Conservation (phyloP, 345 rosid species). For the Anastatica hierochuntica region DNA sequence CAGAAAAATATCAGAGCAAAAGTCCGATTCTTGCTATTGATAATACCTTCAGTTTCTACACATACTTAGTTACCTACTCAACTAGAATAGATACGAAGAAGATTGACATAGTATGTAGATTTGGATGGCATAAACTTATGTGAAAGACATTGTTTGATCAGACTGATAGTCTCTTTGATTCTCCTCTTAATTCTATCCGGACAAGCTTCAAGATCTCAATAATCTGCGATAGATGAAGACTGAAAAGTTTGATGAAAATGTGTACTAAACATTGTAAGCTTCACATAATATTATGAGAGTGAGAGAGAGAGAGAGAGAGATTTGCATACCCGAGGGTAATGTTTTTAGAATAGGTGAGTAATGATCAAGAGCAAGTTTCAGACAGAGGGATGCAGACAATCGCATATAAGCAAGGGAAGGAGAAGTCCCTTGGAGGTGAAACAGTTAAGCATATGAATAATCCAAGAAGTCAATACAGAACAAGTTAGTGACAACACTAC, state of each 20-base stretch:
- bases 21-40: slow-evolving; percentile 6
- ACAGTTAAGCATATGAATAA: no score
- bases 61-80: slow-evolving; percentile 10
- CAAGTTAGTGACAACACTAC: no score
- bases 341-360: slow-evolving; percentile 69
- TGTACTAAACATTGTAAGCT: background rate
- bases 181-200: slow-evolving; percentile 63
- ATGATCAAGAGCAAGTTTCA: slow-evolving; percentile 84
- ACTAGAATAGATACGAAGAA: background rate
- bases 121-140: slow-evolving; percentile 4
- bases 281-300: background rate
- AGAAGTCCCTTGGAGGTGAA: no score
- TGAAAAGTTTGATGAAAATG: background rate
- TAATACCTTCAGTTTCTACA: background rate
- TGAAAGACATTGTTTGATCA: background rate
- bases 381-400: no score
- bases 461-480: no score
- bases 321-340: slow-evolving; percentile 80
- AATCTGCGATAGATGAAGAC: slow-evolving; percentile 35
- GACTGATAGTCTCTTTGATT: slow-evolving; percentile 27
- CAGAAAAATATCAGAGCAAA: slow-evolving; percentile 1
- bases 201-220: slow-evolving; percentile 70
- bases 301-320: background rate
- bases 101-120: background rate
- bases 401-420: no score